A percentile compares a stretch with the other conserved stretches of the same genome.
Evolutionary conservation across 2,329 filamentous ascomycete species (phyloP).

Genomic region (Thielaviopsis ethacetica): DNA sequence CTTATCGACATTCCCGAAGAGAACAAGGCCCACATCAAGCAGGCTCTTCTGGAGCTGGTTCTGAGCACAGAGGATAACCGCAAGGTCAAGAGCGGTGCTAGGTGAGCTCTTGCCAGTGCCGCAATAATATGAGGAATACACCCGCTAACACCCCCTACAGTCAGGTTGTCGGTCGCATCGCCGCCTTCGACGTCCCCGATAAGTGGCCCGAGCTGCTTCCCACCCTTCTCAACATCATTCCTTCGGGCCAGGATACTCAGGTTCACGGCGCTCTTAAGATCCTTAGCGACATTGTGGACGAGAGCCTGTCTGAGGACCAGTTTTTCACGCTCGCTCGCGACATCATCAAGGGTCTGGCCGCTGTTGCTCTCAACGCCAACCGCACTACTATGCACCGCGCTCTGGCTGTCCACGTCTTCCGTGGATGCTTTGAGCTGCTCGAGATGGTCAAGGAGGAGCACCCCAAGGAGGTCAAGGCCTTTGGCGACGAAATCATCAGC

Average conservation of each 20-base stretch:
- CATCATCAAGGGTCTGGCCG: conserved; percentile 69
- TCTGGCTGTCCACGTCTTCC: conserved; percentile 77
- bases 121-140: not conserved
- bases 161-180: conserved; percentile 80
- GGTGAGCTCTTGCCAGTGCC: conserved; percentile 33
- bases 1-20: conserved; percentile 17
- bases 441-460: conserved; percentile 95
- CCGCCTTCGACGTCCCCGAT: conserved; percentile 81
- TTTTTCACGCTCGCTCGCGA: conserved; percentile 83
- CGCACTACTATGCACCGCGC: conserved; percentile 65
- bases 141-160: conserved; percentile 20
- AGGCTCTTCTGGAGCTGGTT: conserved; percentile 60
- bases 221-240: conserved; percentile 60
- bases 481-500: conserved; percentile 70
- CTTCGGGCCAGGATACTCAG: conserved; percentile 58
- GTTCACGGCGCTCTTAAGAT: conserved; percentile 82
- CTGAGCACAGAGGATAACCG: conserved; percentile 58
- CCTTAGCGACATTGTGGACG: conserved; percentile 77
- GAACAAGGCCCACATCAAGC: conserved; percentile 52
- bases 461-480: conserved; percentile 67
- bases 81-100: conserved; percentile 78
- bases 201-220: conserved; percentile 86
- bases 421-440: conserved; percentile 82
- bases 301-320: conserved; percentile 82
- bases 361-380: conserved; percentile 60